Percentiles rank a stretch among this genome's conserved stretches.
These are phyloP conservation scores for Spinacia oleracea DNA, from an alignment of 179 eudicot species.

Conservation along the genomic window DNA sequence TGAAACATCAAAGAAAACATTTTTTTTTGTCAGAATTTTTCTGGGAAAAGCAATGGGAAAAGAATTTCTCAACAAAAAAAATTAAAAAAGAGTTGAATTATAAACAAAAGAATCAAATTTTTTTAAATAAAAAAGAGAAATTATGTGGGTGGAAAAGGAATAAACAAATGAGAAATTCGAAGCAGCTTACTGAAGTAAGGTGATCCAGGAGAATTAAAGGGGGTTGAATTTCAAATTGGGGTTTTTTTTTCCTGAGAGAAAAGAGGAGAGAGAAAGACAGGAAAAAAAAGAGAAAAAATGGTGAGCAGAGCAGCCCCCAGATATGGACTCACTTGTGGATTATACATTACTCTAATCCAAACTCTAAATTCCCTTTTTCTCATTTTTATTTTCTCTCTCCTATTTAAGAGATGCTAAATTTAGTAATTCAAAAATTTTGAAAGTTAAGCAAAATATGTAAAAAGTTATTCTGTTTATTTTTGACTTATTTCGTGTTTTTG, in stretches of 20 bases:
- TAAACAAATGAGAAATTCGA: background rate
- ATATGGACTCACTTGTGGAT: slow-evolving; percentile 35
- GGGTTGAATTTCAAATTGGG: slow-evolving; percentile 26
- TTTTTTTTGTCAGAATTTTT: slow-evolving; percentile 24
- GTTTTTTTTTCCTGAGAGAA: background rate
- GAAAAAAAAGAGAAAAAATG: slow-evolving; percentile 19
- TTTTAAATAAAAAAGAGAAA: background rate
- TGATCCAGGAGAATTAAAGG: slow-evolving; percentile 26
- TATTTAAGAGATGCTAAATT: background rate
- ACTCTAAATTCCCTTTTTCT: background rate
- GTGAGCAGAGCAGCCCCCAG: slow-evolving; percentile 26
- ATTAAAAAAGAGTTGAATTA: slow-evolving; percentile 15
- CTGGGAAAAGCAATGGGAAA: background rate
- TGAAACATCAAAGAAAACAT: slow-evolving; percentile 34
- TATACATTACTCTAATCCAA: slow-evolving; percentile 25
- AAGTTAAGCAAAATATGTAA: no score
- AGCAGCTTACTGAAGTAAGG: slow-evolving; percentile 29
- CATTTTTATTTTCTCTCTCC: slow-evolving; percentile 5
- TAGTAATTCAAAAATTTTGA: no score
- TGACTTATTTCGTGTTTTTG: no score
- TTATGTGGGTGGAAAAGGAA: background rate
- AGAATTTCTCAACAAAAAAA: background rate
- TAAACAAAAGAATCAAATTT: background rate
- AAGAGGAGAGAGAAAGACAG: background rate
- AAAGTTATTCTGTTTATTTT: no score